A percentile compares a stretch with the other conserved stretches of the same genome.
Evolutionary conservation across 73 alveolate species (phyloP).

Genomic region (Durusdinium trenchii): DNA sequence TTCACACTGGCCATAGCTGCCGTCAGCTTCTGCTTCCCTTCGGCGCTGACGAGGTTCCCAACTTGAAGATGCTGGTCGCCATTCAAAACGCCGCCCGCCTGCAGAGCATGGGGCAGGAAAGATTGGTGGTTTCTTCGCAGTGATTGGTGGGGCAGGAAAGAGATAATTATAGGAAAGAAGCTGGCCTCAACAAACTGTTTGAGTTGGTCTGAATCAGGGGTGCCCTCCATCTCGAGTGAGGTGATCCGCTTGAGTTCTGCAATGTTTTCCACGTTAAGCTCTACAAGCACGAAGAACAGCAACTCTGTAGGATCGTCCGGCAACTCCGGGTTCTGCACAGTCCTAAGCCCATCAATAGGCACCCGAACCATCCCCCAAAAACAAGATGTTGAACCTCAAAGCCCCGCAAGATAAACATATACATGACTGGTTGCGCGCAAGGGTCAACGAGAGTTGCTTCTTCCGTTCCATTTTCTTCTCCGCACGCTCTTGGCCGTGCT

Average conservation of each 20-base stretch:
- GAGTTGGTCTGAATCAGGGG: not conserved
- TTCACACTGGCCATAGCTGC: not conserved
- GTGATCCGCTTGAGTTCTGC: not conserved
- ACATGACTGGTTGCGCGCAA: not conserved
- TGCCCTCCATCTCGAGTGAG: not conserved
- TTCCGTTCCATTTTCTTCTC: not conserved
- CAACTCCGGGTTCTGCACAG: not conserved
- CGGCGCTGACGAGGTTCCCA: not conserved
- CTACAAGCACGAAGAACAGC: not conserved
- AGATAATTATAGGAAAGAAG: not conserved
- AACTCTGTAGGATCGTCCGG: not conserved
- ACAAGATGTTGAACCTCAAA: not conserved
- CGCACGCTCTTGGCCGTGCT: not conserved
- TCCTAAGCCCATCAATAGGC: not conserved
- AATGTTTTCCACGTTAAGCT: not conserved
- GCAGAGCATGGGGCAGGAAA: not conserved
- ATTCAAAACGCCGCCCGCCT: constrained; percentile 36
- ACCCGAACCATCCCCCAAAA: not conserved
- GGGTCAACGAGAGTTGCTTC: not conserved
- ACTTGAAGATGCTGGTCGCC: not conserved
- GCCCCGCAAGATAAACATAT: not conserved
- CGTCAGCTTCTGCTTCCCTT: not conserved
- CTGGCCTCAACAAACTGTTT: not conserved
- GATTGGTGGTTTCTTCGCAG: not conserved
- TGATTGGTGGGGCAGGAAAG: not conserved